Base-by-base conservation (phyloP, 2,329 filamentous ascomycete species). In the Exophiala alcalophila region DNA sequence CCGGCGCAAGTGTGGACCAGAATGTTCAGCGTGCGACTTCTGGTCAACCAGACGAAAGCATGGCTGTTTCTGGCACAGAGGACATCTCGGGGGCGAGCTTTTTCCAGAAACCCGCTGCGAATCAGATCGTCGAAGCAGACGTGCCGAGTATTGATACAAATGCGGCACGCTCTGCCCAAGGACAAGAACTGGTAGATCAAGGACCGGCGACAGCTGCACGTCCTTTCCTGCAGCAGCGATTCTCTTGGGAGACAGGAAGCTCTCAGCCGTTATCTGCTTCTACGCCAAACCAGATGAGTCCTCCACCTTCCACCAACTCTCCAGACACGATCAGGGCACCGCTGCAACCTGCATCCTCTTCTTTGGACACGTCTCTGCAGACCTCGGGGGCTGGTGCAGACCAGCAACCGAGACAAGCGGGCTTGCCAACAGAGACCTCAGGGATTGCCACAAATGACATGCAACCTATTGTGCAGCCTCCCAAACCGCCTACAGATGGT, bases 221-320 rank as follows among this genome's bases (percentile, higher is more conserved):
- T 44, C 52, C 45, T 21, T 46, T 49, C 28, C 30, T 68, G 10
- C 60, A 62, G 44, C 62, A 64, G 42, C 62, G 65, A 11, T 71
- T 71, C 37, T 71, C 68, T 2, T 71, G 68, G 68, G 68, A 71
- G 49, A 62, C 60, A 12, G 37, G 23, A 4, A 42, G 42, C 29
- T 46, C 47, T 25, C 40, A 33, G 21, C 27, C 41, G 6, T 32
- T 39, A 3, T 24, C 45, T 6, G 37, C 21, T 7, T 18, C 37
- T 12, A 52, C 45, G 4, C 45, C 49, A 2, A 52, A 52, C 28
- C 44, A 36, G 30, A 27, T 25, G 19, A 43, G 34, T 8, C 40
- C 44, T 8, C 40, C 44, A 11, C 40, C 35, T 14, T 35, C 44
- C 8, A 42, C 44, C 3, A 38, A 28, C 24, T 44, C 48, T 10